These are phyloP conservation scores for Lotmaria passim DNA, from an alignment of 208 protist species.

Conservation along the genomic window DNA sequence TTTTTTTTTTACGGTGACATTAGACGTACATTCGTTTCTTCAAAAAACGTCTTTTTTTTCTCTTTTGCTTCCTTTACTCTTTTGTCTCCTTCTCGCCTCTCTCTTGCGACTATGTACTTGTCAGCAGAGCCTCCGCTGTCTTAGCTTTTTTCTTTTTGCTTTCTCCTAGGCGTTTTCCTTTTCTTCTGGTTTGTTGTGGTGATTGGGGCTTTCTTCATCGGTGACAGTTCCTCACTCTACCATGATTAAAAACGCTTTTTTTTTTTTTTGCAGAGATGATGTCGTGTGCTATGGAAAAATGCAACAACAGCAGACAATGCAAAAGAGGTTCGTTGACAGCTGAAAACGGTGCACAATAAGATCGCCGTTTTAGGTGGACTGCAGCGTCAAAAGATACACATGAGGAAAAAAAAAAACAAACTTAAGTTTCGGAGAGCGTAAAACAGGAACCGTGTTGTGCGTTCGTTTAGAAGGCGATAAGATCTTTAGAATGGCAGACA, in stretches of 20 bases:
- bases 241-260: too few relatives aligned
- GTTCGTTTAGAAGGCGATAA: background rate
- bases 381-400: background rate
- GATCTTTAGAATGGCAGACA: background rate
- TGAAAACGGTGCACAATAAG: too few relatives aligned
- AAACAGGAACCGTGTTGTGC: background rate
- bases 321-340: too few relatives aligned
- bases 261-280: too few relatives aligned
- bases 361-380: too few relatives aligned
- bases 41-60: background rate
- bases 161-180: background rate
- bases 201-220: background rate
- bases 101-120: background rate
- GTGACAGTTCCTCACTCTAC: too few relatives aligned
- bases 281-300: too few relatives aligned
- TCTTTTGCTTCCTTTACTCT: slow-evolving; percentile 4
- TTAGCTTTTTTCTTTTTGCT: background rate
- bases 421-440: background rate
- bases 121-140: background rate
- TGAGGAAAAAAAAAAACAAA: background rate
- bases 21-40: background rate
- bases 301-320: too few relatives aligned
- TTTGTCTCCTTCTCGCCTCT: background rate
- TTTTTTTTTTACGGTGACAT: slow-evolving; percentile 17
- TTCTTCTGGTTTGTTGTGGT: background rate